Conservation (phyloP, 1,139 yeast genomes). For the Lodderomyces jiufengensis region DNA sequence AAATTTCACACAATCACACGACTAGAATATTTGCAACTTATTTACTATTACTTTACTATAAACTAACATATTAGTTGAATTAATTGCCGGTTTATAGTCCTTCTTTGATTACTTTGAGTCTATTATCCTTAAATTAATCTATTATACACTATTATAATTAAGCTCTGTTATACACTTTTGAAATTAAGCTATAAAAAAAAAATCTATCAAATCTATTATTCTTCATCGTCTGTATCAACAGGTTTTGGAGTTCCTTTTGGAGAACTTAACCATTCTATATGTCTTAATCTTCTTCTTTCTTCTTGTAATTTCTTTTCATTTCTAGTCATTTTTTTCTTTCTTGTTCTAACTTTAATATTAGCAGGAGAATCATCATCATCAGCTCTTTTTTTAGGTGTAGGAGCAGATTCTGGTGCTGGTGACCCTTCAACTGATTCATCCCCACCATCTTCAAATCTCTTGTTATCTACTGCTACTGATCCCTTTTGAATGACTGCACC, state of each 20-base stretch:
- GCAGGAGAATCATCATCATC: constrained; percentile 92
- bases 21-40: too few relatives aligned
- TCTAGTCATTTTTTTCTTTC: constrained; percentile 96
- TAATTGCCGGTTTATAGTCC: background rate
- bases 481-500: constrained; percentile 88
- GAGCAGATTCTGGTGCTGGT: constrained; percentile 27
- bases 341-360: constrained; percentile 83
- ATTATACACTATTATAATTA: too few relatives aligned
- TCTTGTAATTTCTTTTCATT: constrained; percentile 90
- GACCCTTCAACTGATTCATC: constrained; percentile 31
- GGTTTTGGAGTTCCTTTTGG: constrained; percentile 98
- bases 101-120: too few relatives aligned
- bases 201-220: too few relatives aligned
- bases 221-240: constrained; percentile 89
- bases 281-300: constrained; percentile 90
- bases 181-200: too few relatives aligned
- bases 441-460: constrained; percentile 74
- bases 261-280: constrained; percentile 89
- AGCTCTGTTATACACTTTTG: too few relatives aligned
- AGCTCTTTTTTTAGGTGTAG: constrained; percentile 42
- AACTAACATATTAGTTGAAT: too few relatives aligned
- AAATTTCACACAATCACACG: background rate
- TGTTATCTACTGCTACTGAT: constrained; percentile 65
- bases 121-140: too few relatives aligned
- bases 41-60: too few relatives aligned